These are phyloP conservation scores for Truncatella angustata DNA, from an alignment of 2,329 filamentous ascomycete genomes.

Conservation along the genomic window DNA sequence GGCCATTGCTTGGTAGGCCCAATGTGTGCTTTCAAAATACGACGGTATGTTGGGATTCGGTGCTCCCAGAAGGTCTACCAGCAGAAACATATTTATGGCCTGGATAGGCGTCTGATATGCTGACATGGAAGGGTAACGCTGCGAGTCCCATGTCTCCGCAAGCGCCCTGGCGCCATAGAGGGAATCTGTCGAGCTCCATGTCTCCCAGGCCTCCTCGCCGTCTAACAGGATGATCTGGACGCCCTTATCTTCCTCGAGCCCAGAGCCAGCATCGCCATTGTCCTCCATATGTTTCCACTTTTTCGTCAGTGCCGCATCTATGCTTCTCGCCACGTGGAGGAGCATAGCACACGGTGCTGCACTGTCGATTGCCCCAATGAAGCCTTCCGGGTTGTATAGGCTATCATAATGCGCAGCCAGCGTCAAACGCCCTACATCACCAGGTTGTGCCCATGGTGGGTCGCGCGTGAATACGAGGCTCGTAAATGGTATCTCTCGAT, in stretches of 20 bases:
- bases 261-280: slow-evolving; percentile 49
- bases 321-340: slow-evolving; percentile 76
- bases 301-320: slow-evolving; percentile 74
- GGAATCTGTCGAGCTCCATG: slow-evolving; percentile 79
- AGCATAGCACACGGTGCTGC: slow-evolving; percentile 94
- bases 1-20: slow-evolving; percentile 82
- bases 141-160: slow-evolving; percentile 76
- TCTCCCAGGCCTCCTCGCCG: slow-evolving; percentile 86
- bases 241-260: slow-evolving; percentile 73
- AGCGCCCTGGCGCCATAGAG: slow-evolving; percentile 82
- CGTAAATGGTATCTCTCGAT: slow-evolving; percentile 72
- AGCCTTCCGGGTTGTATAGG: slow-evolving; percentile 75
- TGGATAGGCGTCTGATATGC: slow-evolving; percentile 71
- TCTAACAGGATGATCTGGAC: slow-evolving; percentile 89
- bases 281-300: slow-evolving; percentile 77
- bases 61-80: slow-evolving; percentile 85
- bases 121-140: slow-evolving; percentile 68
- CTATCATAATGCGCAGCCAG: slow-evolving; percentile 95
- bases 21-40: slow-evolving; percentile 88
- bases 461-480: slow-evolving; percentile 87
- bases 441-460: slow-evolving; percentile 74
- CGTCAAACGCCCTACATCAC: slow-evolving; percentile 77
- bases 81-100: slow-evolving; percentile 82
- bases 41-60: slow-evolving; percentile 71
- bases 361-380: slow-evolving; percentile 91